Base-by-base conservation (phyloP, 2,329 filamentous ascomycete genomes). In the Aspergillus floridensis region DNA sequence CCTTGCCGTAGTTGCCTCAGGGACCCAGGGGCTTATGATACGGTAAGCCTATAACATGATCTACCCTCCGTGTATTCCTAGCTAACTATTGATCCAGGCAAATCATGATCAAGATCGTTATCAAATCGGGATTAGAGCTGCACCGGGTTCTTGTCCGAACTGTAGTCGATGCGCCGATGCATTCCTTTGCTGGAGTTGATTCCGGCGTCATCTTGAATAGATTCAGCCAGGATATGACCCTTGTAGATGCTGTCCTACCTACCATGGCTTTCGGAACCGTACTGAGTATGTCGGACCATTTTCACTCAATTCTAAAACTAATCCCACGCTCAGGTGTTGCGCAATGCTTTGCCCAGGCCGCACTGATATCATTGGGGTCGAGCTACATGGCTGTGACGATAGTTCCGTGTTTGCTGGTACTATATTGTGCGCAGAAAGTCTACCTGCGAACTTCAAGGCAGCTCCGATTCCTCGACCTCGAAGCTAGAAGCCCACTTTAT, bases 191-290 rank as follows among this genome's bases (percentile, higher is more conserved):
- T 2, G 24, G 31, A 4, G 41, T 48, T 8, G 53, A 55, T 24
- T 35, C 41, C 5, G 53, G 53, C 0, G 41, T 55, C 26, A 48
- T 48, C 24, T 26, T 55, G 2, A 55, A 55, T 24, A 32, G 53
- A 26, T 55, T 55, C 41, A 55, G 53, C 26, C 53, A 55, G 41
- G 53, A 55, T n/a, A 55, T 55, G 53, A 55, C 53, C 6, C 41
- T 55, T 8, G 41, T 55, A 19, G 53, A 55, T 32, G 41, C 41
- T 14, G 41, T 48, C 16, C 26, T 55, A 16, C 53, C 53, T 2
- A 48, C 53, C 4, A 54, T 55, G 53, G 41, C 53, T 1, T 55
- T 55, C 8, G 41, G 53, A 11, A 55, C 52, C 2, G 52, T 47
- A 0, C 12, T 54, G 2, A 54, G 52, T 54, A 47, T 2, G 52